Evolutionary conservation across 2,329 filamentous ascomycete species (phyloP), one percentile per base, ranked within the genome.

Genomic region (Aspergillus pseudonomiae): DNA sequence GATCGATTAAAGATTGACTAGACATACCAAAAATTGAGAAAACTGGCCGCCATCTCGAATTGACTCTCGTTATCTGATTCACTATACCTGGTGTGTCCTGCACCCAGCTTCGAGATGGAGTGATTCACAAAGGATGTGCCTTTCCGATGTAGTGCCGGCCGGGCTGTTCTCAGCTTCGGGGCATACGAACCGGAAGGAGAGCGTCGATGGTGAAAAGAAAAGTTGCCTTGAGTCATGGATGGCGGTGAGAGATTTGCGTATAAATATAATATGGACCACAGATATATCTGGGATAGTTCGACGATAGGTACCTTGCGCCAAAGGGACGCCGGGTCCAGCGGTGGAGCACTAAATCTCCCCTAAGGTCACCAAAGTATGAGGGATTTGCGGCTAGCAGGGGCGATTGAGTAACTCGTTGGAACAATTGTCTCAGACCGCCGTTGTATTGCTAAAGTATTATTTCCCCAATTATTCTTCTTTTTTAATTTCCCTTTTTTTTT

Each of bases 21-120:
- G 41, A 74, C 78, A 68, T 77, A 81, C 79, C 79, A 82, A 68
- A 77, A 82, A 64, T 81, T 80, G 52, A 81, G 68, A 55, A 82
- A 82, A 66, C 77, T 80, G 52, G 79, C 72, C 9, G 79, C 75
- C 79, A 82, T 81, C 59, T 79, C 78, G 63, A 70, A 62, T 39
- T 73, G 69, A 46, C 65, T 65, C 61, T 75, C 72, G 66, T 75
- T 70, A 46, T 71, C 69, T 57, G 64, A 65, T 43, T 64, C 65
- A 34, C 64, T 59, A 57, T 61, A 65, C 61, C 65, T 69, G 28
- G 67, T 59, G 53, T 70, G 70, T 34, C 75, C 73, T 30, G 76
- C 67, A 41, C 76, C 75, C 36, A 78, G 58, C 63, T 77, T 77
- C 26, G 72, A 73, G 58, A 78, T 77, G 30, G 73, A 72, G 30